These are phyloP conservation scores for Juglanconis juglandina DNA, from an alignment of 2,329 filamentous ascomycete genomes.

Conservation along the genomic window DNA sequence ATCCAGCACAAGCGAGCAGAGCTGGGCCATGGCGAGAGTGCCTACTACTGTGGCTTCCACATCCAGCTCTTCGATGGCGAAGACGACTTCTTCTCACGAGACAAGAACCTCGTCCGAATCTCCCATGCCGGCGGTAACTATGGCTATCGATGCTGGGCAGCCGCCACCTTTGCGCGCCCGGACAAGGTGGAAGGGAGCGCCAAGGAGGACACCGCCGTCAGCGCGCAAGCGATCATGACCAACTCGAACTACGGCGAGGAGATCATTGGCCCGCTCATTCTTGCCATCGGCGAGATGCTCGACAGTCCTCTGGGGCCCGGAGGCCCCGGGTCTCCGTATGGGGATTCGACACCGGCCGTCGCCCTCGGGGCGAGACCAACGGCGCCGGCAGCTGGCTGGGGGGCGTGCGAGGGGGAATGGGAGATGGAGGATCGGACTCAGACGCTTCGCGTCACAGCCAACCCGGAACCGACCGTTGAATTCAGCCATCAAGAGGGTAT, in stretches of 20 bases:
- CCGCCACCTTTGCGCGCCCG: slow-evolving; percentile 5
- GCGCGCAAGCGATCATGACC: slow-evolving; percentile 10
- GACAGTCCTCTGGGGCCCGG: slow-evolving; percentile 3
- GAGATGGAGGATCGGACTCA: slow-evolving; percentile 4
- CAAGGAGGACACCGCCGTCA: background rate
- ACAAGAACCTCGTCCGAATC: slow-evolving; percentile 8
- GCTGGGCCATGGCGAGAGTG: background rate
- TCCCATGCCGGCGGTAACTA: slow-evolving; percentile 12
- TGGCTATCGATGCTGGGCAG: slow-evolving; percentile 13
- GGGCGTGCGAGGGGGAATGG: slow-evolving; percentile 10
- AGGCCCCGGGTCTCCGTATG: background rate
- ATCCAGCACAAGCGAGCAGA: slow-evolving; percentile 4
- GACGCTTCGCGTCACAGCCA: slow-evolving; percentile 5
- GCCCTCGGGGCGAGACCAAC: background rate
- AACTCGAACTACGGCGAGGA: slow-evolving; percentile 12
- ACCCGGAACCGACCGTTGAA: background rate
- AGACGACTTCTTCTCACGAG: background rate
- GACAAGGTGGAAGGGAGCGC: background rate
- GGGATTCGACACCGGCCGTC: background rate
- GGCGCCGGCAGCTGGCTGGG: background rate
- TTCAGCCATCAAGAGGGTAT: slow-evolving; percentile 8
- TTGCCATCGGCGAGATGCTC: slow-evolving; percentile 8
- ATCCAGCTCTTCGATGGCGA: slow-evolving; percentile 9
- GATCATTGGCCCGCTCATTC: background rate
- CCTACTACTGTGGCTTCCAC: slow-evolving; percentile 11